phyloP scores from a whole-genome alignment of 2,329 filamentous ascomycete genomes.

The Juglanconis sp. region DNA sequence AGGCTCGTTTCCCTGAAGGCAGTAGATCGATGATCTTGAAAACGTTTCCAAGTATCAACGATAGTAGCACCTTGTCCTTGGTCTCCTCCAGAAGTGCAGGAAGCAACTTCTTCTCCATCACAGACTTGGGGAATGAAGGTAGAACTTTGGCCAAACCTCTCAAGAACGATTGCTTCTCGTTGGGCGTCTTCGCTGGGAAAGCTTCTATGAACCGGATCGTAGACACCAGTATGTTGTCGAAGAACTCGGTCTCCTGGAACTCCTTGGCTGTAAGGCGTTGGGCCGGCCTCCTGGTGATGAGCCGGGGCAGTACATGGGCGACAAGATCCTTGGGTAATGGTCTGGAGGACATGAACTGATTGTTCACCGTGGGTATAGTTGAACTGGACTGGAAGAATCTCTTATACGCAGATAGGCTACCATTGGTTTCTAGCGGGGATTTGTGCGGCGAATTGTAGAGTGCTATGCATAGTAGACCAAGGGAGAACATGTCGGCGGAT shows the following conservation, averaged over 20 bases:
- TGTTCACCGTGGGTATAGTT: slow-evolving; percentile 71
- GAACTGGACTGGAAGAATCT: slow-evolving; percentile 76
- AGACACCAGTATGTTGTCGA: slow-evolving; percentile 94
- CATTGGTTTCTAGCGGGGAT: slow-evolving; percentile 80
- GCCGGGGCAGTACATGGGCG: slow-evolving; percentile 71
- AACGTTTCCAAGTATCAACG: slow-evolving; percentile 83
- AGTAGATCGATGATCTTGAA: slow-evolving; percentile 84
- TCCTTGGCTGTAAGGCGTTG: slow-evolving; percentile 84
- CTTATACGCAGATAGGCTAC: slow-evolving; percentile 81
- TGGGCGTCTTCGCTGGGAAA: slow-evolving; percentile 85
- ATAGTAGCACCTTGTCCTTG: slow-evolving; percentile 84
- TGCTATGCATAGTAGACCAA: slow-evolving; percentile 83
- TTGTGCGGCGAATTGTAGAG: slow-evolving; percentile 92
- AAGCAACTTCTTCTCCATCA: slow-evolving; percentile 91
- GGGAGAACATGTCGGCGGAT: slow-evolving; percentile 87
- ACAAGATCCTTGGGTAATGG: slow-evolving; percentile 77
- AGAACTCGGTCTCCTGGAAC: slow-evolving; percentile 93
- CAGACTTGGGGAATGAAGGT: slow-evolving; percentile 86
- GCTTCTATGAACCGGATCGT: slow-evolving; percentile 93
- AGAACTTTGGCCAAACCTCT: slow-evolving; percentile 82
- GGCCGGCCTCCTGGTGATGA: slow-evolving; percentile 84
- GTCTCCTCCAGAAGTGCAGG: slow-evolving; percentile 87
- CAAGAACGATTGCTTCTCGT: slow-evolving; percentile 89
- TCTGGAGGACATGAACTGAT: slow-evolving; percentile 80
- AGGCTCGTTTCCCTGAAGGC: slow-evolving; percentile 72